Conservation (phyloP, 805 yeast genomes). For the Helenozyma baotianmanensis region DNA sequence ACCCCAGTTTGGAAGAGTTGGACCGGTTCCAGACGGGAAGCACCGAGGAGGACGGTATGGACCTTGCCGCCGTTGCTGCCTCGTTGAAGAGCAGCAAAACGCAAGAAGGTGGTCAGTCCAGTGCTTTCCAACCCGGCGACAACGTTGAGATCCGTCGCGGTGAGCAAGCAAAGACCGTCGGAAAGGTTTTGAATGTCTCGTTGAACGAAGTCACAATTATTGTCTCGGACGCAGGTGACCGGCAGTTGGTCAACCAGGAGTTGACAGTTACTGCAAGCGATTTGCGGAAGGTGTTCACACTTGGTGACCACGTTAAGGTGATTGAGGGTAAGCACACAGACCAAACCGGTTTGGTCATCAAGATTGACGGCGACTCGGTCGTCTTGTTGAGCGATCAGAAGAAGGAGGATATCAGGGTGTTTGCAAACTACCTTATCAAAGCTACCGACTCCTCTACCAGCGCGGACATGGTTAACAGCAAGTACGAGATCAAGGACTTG, state of each 20-base stretch:
- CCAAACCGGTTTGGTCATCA: conserved; percentile 91
- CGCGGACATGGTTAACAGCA: conserved; percentile 61
- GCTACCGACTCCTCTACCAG: conserved; percentile 76
- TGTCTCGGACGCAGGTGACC: conserved; percentile 53
- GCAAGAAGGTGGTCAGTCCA: conserved; percentile 23
- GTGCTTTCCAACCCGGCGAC: conserved; percentile 85
- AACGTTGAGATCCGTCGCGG: conserved; percentile 88
- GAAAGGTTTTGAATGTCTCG: conserved; percentile 67
- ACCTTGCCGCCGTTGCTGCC: conserved; percentile 80
- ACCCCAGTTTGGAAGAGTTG: conserved; percentile 84
- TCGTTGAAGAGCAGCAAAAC: conserved; percentile 57
- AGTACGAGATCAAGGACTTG: conserved; percentile 82
- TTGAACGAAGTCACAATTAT: conserved; percentile 49
- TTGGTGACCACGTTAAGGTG: conserved; percentile 95
- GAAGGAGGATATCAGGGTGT: conserved; percentile 82
- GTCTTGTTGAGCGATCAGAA: conserved; percentile 88
- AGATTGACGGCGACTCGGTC: conserved; percentile 77
- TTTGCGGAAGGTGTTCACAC: conserved; percentile 76
- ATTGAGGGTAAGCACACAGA: conserved; percentile 87
- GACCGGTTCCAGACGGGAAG: conserved; percentile 73
- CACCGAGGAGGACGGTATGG: conserved; percentile 77
- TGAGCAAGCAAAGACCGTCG: conserved; percentile 87
- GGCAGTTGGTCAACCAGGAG: conserved; percentile 48
- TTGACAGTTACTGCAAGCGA: conserved; percentile 80
- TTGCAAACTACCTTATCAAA: conserved; percentile 84